These are phyloP conservation scores for Yarrowia bubula DNA, from an alignment of 805 yeast genomes.

Conservation along the genomic window DNA sequence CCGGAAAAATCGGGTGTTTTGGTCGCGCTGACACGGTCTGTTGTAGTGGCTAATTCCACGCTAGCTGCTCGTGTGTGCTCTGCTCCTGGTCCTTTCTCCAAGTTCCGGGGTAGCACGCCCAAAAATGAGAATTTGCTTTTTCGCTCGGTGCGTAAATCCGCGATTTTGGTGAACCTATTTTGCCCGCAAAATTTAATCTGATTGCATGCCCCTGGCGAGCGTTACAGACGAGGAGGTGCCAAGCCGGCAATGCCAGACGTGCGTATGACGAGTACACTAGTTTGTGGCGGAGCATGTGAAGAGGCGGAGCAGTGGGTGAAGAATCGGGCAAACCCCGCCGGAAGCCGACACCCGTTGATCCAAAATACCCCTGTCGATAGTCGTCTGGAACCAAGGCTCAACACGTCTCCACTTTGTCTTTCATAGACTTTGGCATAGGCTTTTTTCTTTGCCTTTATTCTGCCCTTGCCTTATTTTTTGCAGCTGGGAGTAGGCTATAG, in stretches of 20 bases:
- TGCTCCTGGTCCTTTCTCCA: too few relatives aligned
- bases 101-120: too few relatives aligned
- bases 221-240: conserved; percentile 10
- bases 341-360: too few relatives aligned
- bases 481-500: not conserved
- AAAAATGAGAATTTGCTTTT: not conserved
- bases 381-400: too few relatives aligned
- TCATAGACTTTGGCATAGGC: not conserved
- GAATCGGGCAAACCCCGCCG: too few relatives aligned
- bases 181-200: not conserved
- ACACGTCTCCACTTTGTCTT: not conserved
- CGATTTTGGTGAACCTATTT: not conserved
- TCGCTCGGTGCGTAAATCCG: conserved; percentile 15
- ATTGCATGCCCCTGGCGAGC: conserved; percentile 12
- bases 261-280: not conserved
- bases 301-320: not conserved
- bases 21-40: too few relatives aligned
- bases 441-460: not conserved
- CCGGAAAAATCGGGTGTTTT: too few relatives aligned
- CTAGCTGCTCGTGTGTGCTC: too few relatives aligned
- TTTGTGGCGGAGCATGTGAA: not conserved
- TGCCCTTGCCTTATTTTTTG: not conserved
- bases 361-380: too few relatives aligned
- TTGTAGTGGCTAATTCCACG: too few relatives aligned
- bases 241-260: not conserved